Base-by-base conservation (phyloP, 768 basidiomycete species). In the Cystobasidium onofrii region DNA sequence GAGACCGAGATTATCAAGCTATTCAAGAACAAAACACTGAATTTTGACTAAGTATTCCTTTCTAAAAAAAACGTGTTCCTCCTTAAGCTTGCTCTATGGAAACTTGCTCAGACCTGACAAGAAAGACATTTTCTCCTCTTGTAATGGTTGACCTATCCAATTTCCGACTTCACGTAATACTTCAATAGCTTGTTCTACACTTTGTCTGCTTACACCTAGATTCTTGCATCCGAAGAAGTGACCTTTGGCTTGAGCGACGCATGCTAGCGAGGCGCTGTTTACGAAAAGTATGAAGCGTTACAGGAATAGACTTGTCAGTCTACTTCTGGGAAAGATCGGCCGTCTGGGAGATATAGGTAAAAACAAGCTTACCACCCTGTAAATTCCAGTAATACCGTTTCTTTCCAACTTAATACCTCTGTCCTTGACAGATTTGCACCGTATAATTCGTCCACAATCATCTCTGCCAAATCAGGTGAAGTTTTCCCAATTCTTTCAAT, bases 151-250 rank as follows among this genome's bases (percentile, higher is more conserved):
- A 7, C 69, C 69, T 71, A 52, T 31, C 69, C 69, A 71, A 27
- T 55, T 29, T 20, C 69, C 69, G 9, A 71, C 31, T 18, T 36
- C 52, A 1, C 69, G 69, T 20, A 71, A 34, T 7, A 71, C 54
- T 34, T 71, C 54, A 1, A 71, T 55, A 7, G 69, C 69, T 44
- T 39, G 50, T 29, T 55, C 23, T 12, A 71, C 55, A 55, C 55
- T 55, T 29, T 43, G 54, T 31, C 55, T 71, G n/a, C 43, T 44
- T 1, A 71, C 69, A 13, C 55, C 55, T 20, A 71, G 34, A 27
- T 71, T 71, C 69, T 60, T 71, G 18, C 54, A 71, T 7, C 69
- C 69, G 69, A 55, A 71, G 54, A 57, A 71, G 34, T 71, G 69
- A 12, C 69, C 69, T 71, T 71, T 71, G 12, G 55, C 54, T 44